A percentile compares a stretch with the other conserved stretches of the same genome.
Evolutionary conservation across 169 alveolate genomes (phyloP).

Genomic region (Condylostoma magnum): DNA sequence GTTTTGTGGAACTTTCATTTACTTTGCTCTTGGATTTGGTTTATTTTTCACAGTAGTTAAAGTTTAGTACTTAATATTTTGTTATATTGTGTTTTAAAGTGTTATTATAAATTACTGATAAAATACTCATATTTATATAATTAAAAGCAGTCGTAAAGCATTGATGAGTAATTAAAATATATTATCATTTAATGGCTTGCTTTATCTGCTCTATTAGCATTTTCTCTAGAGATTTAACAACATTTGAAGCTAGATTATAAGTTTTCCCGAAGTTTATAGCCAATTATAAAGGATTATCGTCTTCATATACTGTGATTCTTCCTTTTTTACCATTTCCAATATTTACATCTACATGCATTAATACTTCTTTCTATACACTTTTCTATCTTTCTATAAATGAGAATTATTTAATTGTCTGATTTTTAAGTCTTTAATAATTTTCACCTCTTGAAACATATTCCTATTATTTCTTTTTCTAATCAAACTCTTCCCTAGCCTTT

Average conservation of each 20-base stretch:
- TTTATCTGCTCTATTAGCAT: constrained; percentile 1
- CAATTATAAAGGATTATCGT: constrained; percentile 31
- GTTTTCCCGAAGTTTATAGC: constrained; percentile 34
- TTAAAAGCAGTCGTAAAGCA: too few species aligned
- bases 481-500: constrained; percentile 14
- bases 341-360: constrained; percentile 36
- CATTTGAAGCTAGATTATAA: constrained; percentile 22
- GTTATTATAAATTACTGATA: too few species aligned
- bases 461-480: constrained; percentile 17
- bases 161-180: too few species aligned
- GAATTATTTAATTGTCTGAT: constrained; percentile 23
- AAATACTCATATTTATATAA: too few species aligned
- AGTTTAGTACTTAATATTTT: too few species aligned
- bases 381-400: constrained; percentile 25
- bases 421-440: constrained; percentile 41
- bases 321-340: constrained; percentile 40
- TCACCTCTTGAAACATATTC: constrained; percentile 35
- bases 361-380: constrained; percentile 24
- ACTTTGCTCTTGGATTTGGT: constrained; percentile 1
- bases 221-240: background rate
- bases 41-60: constrained; percentile 24
- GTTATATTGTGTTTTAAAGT: too few species aligned
- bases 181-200: background rate
- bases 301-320: constrained; percentile 40
- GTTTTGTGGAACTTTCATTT: background rate